Conservation (phyloP, 139 green algal genomes). For the Pycnococcus provasolii region DNA sequence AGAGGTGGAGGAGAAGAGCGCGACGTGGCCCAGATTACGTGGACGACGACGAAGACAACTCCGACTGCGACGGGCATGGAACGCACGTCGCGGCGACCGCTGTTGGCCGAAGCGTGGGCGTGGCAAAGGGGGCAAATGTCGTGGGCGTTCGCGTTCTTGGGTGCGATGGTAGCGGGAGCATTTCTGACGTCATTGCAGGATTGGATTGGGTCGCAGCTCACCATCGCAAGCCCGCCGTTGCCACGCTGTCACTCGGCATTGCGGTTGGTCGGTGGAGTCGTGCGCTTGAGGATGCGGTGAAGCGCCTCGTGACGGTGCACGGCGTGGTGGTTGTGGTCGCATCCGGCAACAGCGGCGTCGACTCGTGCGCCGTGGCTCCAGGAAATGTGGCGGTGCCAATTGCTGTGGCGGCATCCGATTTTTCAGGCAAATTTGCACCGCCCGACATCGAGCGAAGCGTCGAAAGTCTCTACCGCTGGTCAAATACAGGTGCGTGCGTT, state of each 20-base stretch:
- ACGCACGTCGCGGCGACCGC: conserved; percentile 24
- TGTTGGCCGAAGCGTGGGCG: conserved; percentile 14
- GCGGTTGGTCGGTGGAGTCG: not conserved
- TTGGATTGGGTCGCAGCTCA: conserved; percentile 17
- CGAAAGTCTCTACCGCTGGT: conserved; percentile 7
- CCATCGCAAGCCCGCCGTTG: conserved; percentile 5
- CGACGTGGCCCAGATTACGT: conserved; percentile 2
- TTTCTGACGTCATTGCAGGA: not conserved
- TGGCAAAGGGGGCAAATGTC: conserved; percentile 23
- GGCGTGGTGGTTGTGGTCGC: conserved; percentile 19
- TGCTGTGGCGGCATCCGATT: conserved; percentile 4
- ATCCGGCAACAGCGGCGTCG: conserved; percentile 9
- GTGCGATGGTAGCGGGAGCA: conserved; percentile 4
- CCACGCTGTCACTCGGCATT: conserved; percentile 7
- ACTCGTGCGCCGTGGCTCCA: conserved; percentile 9
- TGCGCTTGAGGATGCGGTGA: not conserved
- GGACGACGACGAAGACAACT: conserved; percentile 13
- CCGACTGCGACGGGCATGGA: conserved; percentile 20
- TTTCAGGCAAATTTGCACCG: not conserved
- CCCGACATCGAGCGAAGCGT: not conserved
- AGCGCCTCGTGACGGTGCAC: conserved; percentile 7
- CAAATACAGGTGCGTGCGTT: conserved; percentile 21
- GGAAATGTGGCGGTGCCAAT: not conserved
- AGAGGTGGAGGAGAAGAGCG: too few relatives aligned
- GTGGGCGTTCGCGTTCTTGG: conserved; percentile 9